phyloP scores from a whole-genome alignment of 2,329 filamentous ascomycete species.

The Ascochyta viciae-villosae region DNA sequence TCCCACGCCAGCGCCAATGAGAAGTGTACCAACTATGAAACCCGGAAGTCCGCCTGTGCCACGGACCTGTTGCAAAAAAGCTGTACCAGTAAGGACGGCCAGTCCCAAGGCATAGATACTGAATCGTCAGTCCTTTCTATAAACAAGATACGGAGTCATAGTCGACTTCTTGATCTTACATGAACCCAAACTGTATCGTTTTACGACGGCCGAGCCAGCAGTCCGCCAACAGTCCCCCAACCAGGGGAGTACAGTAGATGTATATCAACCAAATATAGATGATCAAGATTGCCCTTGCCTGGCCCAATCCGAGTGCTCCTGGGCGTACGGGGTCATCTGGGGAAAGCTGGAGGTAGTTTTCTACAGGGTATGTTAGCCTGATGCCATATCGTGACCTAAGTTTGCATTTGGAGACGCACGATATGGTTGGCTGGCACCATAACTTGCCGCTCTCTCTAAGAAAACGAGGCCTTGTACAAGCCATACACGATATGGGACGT shows the following conservation, averaged over 20 bases:
- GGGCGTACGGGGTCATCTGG: constrained; percentile 36
- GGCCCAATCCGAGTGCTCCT: constrained; percentile 23
- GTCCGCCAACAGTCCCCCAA: constrained; percentile 41
- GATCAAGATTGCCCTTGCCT: constrained; percentile 54
- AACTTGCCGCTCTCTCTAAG: constrained; percentile 9
- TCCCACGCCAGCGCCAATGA: constrained; percentile 8
- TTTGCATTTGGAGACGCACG: constrained; percentile 5
- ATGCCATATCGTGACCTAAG: background rate
- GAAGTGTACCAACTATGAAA: constrained; percentile 5
- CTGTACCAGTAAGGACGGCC: constrained; percentile 5
- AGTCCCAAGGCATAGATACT: constrained; percentile 11
- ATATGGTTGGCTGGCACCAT: constrained; percentile 1
- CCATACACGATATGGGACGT: constrained; percentile 2
- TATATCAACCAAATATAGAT: constrained; percentile 62
- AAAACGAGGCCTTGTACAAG: constrained; percentile 4
- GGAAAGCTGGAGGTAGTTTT: constrained; percentile 48
- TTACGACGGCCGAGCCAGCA: constrained; percentile 42
- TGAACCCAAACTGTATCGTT: constrained; percentile 35
- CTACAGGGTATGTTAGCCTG: constrained; percentile 20
- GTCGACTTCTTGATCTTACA: constrained; percentile 10
- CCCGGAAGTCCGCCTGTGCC: constrained; percentile 3
- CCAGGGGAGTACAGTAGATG: constrained; percentile 42
- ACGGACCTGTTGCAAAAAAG: constrained; percentile 1
- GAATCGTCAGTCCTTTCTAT: background rate
- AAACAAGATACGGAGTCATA: background rate